Evolutionary conservation across 2,329 filamentous ascomycete species (phyloP).

Genomic region (Penicillium sp.): DNA sequence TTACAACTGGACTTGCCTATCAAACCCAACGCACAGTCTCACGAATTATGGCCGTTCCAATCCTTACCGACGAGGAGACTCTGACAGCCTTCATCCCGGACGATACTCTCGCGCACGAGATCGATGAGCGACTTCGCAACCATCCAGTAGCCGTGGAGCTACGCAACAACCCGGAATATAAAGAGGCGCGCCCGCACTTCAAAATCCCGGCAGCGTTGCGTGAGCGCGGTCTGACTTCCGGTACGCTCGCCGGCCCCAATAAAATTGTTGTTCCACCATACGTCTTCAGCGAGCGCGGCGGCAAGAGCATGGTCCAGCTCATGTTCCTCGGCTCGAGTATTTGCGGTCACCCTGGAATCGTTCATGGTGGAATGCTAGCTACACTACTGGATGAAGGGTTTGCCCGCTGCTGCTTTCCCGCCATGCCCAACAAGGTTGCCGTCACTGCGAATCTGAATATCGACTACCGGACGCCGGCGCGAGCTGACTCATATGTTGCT

Average conservation of each 20-base stretch:
- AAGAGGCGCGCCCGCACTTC: conserved; percentile 76
- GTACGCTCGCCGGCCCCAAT: conserved; percentile 67
- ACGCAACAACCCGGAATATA: conserved; percentile 59
- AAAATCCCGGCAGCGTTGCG: conserved; percentile 70
- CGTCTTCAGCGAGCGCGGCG: conserved; percentile 65
- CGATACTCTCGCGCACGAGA: conserved; percentile 49
- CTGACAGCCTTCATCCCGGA: conserved; percentile 58
- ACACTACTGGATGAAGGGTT: conserved; percentile 88
- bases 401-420: conserved; percentile 79
- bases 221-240: conserved; percentile 71
- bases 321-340: conserved; percentile 71
- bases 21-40: conserved; percentile 24
- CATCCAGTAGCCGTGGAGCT: conserved; percentile 69
- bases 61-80: conserved; percentile 65
- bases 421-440: conserved; percentile 73
- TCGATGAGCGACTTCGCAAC: conserved; percentile 67
- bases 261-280: conserved; percentile 76
- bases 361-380: conserved; percentile 87
- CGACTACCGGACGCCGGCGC: conserved; percentile 76
- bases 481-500: conserved; percentile 69
- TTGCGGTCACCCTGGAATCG: conserved; percentile 83
- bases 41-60: conserved; percentile 32
- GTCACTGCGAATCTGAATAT: conserved; percentile 77
- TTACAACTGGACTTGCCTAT: conserved; percentile 27
- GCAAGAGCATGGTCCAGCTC: conserved; percentile 64